Conservation (phyloP, 2,329 filamentous ascomycete genomes). For the Fusarium xyrophilum region DNA sequence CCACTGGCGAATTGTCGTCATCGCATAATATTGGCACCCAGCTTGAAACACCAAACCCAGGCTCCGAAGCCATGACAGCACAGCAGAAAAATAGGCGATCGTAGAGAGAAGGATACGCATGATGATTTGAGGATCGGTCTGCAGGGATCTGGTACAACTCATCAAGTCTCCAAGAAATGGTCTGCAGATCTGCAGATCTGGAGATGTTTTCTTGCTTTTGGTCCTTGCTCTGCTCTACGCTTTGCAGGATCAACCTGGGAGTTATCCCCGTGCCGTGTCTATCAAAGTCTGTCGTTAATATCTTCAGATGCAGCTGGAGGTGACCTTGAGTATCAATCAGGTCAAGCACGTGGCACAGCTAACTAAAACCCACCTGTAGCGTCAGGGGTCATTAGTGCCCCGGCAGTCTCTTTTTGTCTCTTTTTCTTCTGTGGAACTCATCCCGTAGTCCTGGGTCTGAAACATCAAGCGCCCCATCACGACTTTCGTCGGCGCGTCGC, state of each 20-base stretch:
- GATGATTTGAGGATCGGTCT: slow-evolving; percentile 25
- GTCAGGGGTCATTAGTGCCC: slow-evolving; percentile 23
- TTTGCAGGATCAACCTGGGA: slow-evolving; percentile 4
- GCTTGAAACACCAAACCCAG: slow-evolving; percentile 31
- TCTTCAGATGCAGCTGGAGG: neutral
- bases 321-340: slow-evolving; percentile 29
- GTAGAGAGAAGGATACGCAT: slow-evolving; percentile 15
- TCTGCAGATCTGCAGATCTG: slow-evolving; percentile 20
- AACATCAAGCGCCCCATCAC: slow-evolving; percentile 41
- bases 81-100: slow-evolving; percentile 23
- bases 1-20: neutral
- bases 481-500: slow-evolving; percentile 38
- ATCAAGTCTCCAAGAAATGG: neutral
- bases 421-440: slow-evolving; percentile 13
- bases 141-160: slow-evolving; percentile 24
- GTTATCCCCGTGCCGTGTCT: neutral
- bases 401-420: slow-evolving; percentile 23
- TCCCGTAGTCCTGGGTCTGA: slow-evolving; percentile 29
- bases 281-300: neutral
- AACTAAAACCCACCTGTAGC: slow-evolving; percentile 12
- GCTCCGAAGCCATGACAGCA: slow-evolving; percentile 30
- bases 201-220: neutral
- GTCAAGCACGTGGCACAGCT: slow-evolving; percentile 22
- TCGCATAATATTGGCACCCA: slow-evolving; percentile 28
- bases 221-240: neutral